Evolutionary conservation across 345 rosid genomes (phyloP).

Genomic region (Eucalyptus erythrocorys): DNA sequence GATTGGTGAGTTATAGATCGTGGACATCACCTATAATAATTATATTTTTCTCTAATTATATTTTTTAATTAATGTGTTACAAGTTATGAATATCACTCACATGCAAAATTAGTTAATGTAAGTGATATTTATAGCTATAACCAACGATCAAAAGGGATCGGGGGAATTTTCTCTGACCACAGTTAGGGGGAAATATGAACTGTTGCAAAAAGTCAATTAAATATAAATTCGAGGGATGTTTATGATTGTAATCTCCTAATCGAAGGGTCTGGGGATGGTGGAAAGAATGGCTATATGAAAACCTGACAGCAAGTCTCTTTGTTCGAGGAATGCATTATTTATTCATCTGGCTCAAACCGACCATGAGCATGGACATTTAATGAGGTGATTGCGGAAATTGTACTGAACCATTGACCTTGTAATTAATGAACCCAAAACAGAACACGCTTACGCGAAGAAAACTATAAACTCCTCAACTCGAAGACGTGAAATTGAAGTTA

Average conservation of each 20-base stretch:
- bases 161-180: not conserved
- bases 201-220: accelerated
- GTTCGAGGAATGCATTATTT: not conserved
- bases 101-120: accelerated
- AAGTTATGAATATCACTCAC: accelerated
- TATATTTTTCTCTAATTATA: not conserved
- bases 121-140: not conserved
- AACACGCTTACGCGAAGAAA: not conserved
- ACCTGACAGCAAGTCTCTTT: not conserved
- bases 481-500: not conserved
- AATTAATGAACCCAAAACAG: not conserved
- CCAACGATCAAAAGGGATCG: not conserved
- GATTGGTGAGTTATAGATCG: accelerated
- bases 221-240: not conserved
- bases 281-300: not conserved
- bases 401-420: not conserved
- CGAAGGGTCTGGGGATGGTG: not conserved
- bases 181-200: not conserved
- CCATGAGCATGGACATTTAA: not conserved
- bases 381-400: not conserved
- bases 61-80: accelerated
- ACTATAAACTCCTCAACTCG: not conserved
- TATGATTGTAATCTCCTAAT: not conserved
- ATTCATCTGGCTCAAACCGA: not conserved
- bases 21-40: accelerated